Evolutionary conservation across 306 rosid genomes (phyloP).

Genomic region (Biancaea sappan): DNA sequence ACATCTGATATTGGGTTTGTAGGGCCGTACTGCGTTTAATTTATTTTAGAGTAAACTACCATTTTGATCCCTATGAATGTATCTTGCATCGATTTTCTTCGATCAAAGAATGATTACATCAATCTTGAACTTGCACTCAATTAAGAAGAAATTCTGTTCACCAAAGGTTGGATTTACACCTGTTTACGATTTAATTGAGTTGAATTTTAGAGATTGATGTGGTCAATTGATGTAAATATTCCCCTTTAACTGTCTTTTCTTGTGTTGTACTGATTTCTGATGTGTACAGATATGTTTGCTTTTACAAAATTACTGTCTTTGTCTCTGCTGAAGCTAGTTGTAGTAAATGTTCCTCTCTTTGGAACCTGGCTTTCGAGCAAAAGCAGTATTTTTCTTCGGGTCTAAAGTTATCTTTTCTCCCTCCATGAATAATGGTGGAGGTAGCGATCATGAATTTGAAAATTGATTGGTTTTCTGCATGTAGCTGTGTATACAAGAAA

Average conservation of each 20-base stretch:
- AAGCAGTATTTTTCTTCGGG: background rate
- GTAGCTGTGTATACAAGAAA: background rate
- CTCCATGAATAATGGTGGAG: background rate
- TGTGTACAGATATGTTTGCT: background rate
- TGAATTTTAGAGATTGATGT: no score
- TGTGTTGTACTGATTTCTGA: background rate
- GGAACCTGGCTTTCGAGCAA: background rate
- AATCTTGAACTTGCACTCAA: no score
- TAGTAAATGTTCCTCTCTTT: background rate
- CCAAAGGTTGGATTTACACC: no score
- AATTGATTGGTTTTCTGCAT: background rate
- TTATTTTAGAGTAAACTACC: background rate
- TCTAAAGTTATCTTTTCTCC: background rate
- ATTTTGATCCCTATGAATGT: background rate
- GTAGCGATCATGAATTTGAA: background rate
- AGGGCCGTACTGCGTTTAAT: background rate
- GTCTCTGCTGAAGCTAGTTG: background rate
- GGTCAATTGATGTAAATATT: background rate
- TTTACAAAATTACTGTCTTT: no score
- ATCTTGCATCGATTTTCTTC: no score
- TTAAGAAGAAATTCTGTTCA: no score
- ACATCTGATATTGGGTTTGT: background rate
- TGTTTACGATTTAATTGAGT: no score
- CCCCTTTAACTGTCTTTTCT: background rate
- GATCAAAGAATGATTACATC: no score